Evolutionary conservation across 1,139 yeast species (phyloP).

Genomic region (Zygosaccharomyces sapae): DNA sequence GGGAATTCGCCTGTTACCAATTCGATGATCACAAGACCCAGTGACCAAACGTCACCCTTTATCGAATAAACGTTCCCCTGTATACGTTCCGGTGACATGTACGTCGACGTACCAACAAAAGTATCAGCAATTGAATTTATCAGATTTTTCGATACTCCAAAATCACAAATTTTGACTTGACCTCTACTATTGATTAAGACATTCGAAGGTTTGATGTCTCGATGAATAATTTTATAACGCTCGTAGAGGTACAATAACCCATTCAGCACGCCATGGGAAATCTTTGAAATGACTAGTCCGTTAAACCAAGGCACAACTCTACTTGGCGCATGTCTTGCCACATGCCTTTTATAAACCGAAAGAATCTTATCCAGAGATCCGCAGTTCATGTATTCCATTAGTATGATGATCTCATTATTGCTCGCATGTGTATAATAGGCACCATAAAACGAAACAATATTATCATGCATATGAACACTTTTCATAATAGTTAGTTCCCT

Average conservation of each 20-base stretch:
- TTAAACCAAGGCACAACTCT: constrained; percentile 49
- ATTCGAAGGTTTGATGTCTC: constrained; percentile 91
- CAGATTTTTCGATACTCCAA: constrained; percentile 88
- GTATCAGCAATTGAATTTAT: constrained; percentile 93
- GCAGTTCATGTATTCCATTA: constrained; percentile 96
- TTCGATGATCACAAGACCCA: constrained; percentile 85
- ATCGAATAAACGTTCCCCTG: constrained; percentile 91
- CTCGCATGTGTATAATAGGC: constrained; percentile 50
- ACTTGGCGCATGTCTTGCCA: constrained; percentile 14
- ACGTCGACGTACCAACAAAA: constrained; percentile 94
- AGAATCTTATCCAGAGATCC: constrained; percentile 83
- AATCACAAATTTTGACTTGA: constrained; percentile 80
- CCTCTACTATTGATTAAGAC: constrained; percentile 77
- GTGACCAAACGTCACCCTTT: constrained; percentile 94
- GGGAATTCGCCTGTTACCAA: constrained; percentile 79
- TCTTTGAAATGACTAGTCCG: constrained; percentile 64
- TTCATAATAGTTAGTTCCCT: constrained; percentile 87
- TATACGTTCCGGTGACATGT: constrained; percentile 96
- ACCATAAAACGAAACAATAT: constrained; percentile 85
- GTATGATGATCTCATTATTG: constrained; percentile 49
- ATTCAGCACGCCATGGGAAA: constrained; percentile 70
- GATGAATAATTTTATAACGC: constrained; percentile 79
- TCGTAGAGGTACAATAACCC: constrained; percentile 81
- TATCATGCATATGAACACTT: constrained; percentile 75
- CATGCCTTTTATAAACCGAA: constrained; percentile 36